Evolutionary conservation across 2,329 filamentous ascomycete genomes (phyloP), one percentile per base, ranked within the genome.

Genomic region (Xenoacremonium recifei): DNA sequence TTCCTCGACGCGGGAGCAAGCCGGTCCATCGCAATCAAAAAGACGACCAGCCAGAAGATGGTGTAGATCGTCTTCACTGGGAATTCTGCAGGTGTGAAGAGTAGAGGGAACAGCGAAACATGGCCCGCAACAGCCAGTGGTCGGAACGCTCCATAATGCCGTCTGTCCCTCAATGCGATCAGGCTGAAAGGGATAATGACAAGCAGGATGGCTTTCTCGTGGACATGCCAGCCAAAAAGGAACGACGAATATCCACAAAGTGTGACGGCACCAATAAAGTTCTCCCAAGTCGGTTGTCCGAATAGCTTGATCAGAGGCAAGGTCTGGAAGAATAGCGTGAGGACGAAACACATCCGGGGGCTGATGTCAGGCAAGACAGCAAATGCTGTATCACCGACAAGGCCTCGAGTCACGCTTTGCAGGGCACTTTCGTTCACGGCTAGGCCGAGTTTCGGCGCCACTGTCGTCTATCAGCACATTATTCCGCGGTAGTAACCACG

Each of bases 161-260:
- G 84, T 38, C 93, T 82, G 63, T 97, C 91, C 62, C 86, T 87
- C 38, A 97, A 79, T 1, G 92, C 91, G 46, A 97, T 85, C 47
- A 99, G 77, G 54, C 88, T 95, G 72, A 97, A 97, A 1, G 93
- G 93, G 36, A 97, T 87, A 52, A 99, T 90, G 60, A 97, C 86
- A 16, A 97, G 79, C 17, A 99, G 77, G 43, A 99, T 87, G 2
- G 93, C 93, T 67, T 99, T 99, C 63, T 99, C 93, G 58, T 99
- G 93, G 7, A 99, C 93, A 61, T 99, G 93, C 90, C 92, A 99
- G 42, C 93, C 92, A 56, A 97, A 97, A 9, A 99, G 76, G 69
- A 99, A 99, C 0, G 92, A 96, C 0, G 92, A 87, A 61, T 96
- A 99, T 44, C 89, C 93, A 60, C 93, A 97, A 13, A 97, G 80